Conservation (phyloP, 2,329 filamentous ascomycete species). For the Alternaria angustiovoidea region DNA sequence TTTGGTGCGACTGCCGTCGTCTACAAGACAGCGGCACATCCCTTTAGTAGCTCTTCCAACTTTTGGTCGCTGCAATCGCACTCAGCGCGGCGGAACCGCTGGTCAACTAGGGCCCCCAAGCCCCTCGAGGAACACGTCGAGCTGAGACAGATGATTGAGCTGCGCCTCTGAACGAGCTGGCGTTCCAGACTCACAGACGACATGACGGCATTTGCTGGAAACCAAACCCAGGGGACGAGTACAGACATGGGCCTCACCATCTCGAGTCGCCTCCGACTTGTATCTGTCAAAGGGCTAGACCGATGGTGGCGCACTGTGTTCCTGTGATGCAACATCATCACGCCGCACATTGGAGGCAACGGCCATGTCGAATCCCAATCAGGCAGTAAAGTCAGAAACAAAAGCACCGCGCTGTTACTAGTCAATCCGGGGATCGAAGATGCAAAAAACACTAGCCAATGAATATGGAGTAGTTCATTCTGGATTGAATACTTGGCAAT, state of each 20-base stretch:
- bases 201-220: neutral
- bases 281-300: neutral
- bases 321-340: neutral
- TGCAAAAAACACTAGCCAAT: neutral
- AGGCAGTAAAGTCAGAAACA: neutral
- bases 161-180: neutral
- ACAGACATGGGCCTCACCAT: neutral
- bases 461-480: neutral
- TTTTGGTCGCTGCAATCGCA: neutral
- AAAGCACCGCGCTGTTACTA: neutral
- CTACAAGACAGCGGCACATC: slow-evolving; percentile 1
- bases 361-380: neutral
- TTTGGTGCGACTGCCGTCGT: neutral
- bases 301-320: neutral
- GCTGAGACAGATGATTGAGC: neutral
- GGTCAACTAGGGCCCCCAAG: neutral
- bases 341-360: neutral
- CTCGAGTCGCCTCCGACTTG: neutral
- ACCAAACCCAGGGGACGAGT: neutral
- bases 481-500: neutral
- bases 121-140: neutral
- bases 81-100: neutral
- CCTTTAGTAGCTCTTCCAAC: neutral
- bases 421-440: neutral
- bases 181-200: neutral